Evolutionary conservation across 2,329 filamentous ascomycete genomes (phyloP), one percentile per base, ranked within the genome.

Genomic region (Elsinoe necatrix): DNA sequence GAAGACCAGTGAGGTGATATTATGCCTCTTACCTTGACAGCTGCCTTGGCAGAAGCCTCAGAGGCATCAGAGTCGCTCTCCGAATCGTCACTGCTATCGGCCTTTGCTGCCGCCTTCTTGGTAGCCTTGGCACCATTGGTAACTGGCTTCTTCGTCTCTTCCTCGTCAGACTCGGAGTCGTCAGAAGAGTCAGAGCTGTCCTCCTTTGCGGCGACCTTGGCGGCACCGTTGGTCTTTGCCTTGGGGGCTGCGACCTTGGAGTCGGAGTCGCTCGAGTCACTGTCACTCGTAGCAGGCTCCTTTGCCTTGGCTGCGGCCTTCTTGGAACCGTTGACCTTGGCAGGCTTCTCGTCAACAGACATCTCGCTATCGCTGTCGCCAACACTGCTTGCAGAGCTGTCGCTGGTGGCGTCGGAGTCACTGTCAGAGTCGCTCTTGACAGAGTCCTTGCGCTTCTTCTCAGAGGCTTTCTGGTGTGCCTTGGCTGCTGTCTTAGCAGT

Each of bases 401-500:
- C 70, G 52, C 64, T 67, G 51, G 65, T 69, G 35, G 66, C 65
- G 42, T 69, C 67, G 56, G 64, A 64, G 54, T 71, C 69, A 60
- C 66, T 69, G 42, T 63, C 61, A 25, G 60, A 60, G 25, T 61
- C 59, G 52, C 51, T 58, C 42, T 73, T 72, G 65, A 77, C 77
- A 59, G 63, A 63, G 69, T 75, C 75, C 69, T 78, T 78, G 64
- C 60, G 60, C 58, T 64, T 66, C 64, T 69, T 69, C 57, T 65
- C 64, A 48, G 67, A 65, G 9, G 27, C 27, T 58, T 63, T 72
- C 61, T 74, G 65, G 62, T 75, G 75, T 72, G 81, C 81, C 63
- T 75, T 69, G 58, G 79, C 74, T 45, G 73, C 67, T 59, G 77
- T 75, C 78, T 87, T 86, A 64, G 82, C 82, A 57, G 81, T 68